Conservation (phyloP, 345 rosid species). For the Salix viminalis region DNA sequence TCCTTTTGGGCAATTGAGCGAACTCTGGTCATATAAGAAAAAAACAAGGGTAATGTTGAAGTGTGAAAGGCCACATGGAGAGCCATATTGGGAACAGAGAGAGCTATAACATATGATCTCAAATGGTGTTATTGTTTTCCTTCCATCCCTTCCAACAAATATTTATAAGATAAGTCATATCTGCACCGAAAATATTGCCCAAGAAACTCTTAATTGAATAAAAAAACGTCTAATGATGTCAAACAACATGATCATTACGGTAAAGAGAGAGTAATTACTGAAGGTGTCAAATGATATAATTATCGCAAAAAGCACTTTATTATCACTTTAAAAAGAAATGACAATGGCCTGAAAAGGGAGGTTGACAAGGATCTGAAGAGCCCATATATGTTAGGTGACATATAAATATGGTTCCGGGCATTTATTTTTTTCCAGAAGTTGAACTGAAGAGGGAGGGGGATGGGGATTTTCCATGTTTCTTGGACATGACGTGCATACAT, state of each 20-base stretch:
- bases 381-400: constrained; percentile 4
- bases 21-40: not conserved
- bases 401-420: not conserved
- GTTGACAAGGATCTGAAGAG: constrained; percentile 1
- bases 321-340: not conserved
- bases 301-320: not conserved
- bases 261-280: not conserved
- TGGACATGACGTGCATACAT: not conserved
- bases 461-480: not conserved
- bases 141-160: not conserved
- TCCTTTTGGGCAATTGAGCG: not conserved
- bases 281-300: not conserved
- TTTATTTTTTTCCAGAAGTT: constrained; percentile 1
- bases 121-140: not conserved
- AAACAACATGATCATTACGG: not conserved
- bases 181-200: not conserved
- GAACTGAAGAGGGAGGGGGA: not conserved
- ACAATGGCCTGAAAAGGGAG: not conserved
- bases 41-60: not conserved
- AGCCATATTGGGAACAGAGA: not conserved
- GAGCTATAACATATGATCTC: not conserved
- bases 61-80: not conserved
- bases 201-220: not conserved
- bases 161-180: not conserved
- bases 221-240: not conserved